Conservation (phyloP, 1,139 yeast genomes). For the Debaryomycetaceae sp. region DNA sequence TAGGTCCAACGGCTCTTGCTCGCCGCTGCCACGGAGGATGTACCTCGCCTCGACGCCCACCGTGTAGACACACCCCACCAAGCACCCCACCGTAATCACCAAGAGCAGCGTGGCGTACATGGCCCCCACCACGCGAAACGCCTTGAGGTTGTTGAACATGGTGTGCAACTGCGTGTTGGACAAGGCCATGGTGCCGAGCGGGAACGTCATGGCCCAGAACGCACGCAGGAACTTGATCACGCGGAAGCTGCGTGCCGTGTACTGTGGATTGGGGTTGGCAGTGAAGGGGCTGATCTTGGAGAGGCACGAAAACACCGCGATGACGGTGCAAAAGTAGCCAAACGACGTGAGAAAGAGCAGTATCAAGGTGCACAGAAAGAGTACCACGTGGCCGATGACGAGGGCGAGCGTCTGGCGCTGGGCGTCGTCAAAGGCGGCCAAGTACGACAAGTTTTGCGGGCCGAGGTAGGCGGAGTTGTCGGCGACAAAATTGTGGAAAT, state of each 20-base stretch:
- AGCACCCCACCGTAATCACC: slow-evolving; percentile 27
- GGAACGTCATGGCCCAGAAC: slow-evolving; percentile 90
- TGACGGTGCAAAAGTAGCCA: slow-evolving; percentile 61
- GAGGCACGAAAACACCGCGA: slow-evolving; percentile 44
- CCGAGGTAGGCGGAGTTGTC: slow-evolving; percentile 7
- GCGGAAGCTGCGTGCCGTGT: slow-evolving; percentile 13
- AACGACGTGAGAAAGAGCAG: slow-evolving; percentile 52
- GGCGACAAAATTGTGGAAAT: slow-evolving; percentile 19
- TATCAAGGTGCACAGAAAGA: slow-evolving; percentile 19
- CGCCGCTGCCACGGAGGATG: too few relatives aligned
- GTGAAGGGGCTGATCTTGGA: slow-evolving; percentile 35
- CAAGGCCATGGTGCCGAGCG: slow-evolving; percentile 76
- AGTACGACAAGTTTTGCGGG: slow-evolving; percentile 5
- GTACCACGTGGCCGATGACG: slow-evolving; percentile 15
- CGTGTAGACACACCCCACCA: slow-evolving; percentile 22
- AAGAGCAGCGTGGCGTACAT: slow-evolving; percentile 46
- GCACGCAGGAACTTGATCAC: slow-evolving; percentile 48
- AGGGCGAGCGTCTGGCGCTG: neutral
- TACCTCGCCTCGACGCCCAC: slow-evolving; percentile 1
- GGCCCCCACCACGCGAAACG: slow-evolving; percentile 58
- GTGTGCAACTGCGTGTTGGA: slow-evolving; percentile 50
- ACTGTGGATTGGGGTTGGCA: slow-evolving; percentile 18
- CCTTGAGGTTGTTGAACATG: slow-evolving; percentile 39
- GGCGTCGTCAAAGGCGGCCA: neutral
- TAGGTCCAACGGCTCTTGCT: too few relatives aligned